Evolutionary conservation across 2,329 filamentous ascomycete species (phyloP).

Genomic region (Cytospora paraplurivora): DNA sequence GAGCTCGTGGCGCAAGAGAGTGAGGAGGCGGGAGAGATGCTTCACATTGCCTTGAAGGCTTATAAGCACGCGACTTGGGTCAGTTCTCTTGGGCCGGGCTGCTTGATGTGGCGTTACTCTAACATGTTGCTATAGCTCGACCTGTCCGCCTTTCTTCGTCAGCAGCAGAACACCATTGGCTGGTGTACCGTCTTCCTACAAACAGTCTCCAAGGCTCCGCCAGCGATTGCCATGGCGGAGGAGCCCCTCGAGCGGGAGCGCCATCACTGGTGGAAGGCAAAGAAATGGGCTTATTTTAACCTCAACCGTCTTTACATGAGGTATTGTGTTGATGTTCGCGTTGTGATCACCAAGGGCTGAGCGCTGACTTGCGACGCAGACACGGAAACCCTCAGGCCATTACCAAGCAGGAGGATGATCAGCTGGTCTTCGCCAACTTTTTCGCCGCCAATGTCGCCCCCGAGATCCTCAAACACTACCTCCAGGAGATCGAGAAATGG

Average conservation of each 20-base stretch:
- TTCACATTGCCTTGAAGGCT: conserved; percentile 90
- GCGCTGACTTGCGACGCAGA: conserved; percentile 47
- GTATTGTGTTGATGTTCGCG: conserved; percentile 61
- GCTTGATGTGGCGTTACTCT: conserved; percentile 1
- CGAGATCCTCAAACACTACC: conserved; percentile 93
- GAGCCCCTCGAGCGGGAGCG: conserved; percentile 82
- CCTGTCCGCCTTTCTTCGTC: conserved; percentile 74
- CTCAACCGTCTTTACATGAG: conserved; percentile 92
- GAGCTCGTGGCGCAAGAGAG: conserved; percentile 88
- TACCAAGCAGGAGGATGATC: conserved; percentile 69
- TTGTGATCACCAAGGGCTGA: background rate
- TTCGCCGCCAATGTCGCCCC: conserved; percentile 92
- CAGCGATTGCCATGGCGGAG: conserved; percentile 76
- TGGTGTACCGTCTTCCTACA: conserved; percentile 97
- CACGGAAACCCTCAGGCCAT: conserved; percentile 86
- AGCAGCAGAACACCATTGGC: conserved; percentile 81
- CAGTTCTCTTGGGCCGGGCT: conserved; percentile 40
- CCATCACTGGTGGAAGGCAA: conserved; percentile 99
- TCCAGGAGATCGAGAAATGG: conserved; percentile 96
- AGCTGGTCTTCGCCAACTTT: conserved; percentile 80
- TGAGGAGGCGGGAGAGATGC: conserved; percentile 93
- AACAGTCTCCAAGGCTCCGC: conserved; percentile 83
- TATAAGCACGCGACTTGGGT: conserved; percentile 99
- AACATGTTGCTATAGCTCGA: conserved; percentile 67
- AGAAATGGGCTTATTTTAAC: conserved; percentile 99